These are phyloP conservation scores for Poa pratensis DNA, from an alignment of 176 grass and related monocot species.

Conservation along the genomic window DNA sequence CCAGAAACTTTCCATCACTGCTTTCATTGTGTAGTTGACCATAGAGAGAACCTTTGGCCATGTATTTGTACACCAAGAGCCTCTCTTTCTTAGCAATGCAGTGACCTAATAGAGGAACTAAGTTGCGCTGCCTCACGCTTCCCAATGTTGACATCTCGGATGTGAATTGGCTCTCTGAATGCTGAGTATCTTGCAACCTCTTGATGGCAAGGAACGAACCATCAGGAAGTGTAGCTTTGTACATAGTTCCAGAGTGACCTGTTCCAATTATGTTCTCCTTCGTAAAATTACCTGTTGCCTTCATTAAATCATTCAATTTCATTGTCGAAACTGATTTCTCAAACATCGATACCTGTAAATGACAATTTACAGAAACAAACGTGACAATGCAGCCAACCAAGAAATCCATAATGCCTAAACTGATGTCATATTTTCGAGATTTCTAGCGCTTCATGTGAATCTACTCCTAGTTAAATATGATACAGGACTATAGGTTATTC, in stretches of 20 bases:
- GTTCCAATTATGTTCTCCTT: constrained; percentile 86
- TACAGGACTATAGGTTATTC: neutral
- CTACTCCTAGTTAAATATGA: neutral
- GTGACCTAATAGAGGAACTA: constrained; percentile 90
- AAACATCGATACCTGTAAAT: constrained; percentile 83
- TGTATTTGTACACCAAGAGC: constrained; percentile 89
- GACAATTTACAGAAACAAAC: constrained; percentile 19
- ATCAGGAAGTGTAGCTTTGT: constrained; percentile 85
- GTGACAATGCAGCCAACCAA: constrained; percentile 10
- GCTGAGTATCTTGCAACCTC: constrained; percentile 82
- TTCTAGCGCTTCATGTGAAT: neutral
- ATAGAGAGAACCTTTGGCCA: constrained; percentile 71
- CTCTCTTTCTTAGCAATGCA: constrained; percentile 89
- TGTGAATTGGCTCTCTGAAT: constrained; percentile 74
- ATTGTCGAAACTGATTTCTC: constrained; percentile 94
- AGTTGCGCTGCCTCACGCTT: constrained; percentile 65
- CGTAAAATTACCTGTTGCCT: constrained; percentile 85
- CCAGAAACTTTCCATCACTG: constrained; percentile 46
- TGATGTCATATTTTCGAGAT: neutral
- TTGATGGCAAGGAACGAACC: constrained; percentile 89
- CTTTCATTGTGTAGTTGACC: constrained; percentile 56
- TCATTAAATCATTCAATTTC: constrained; percentile 88
- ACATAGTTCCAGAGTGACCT: constrained; percentile 74
- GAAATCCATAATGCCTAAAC: neutral
- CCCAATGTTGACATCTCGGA: constrained; percentile 95